Evolutionary conservation across 1,284 basidiomycete species (phyloP), one percentile per base, ranked within the genome.

Genomic region (Microbotryum lychnidis-dioicae): DNA sequence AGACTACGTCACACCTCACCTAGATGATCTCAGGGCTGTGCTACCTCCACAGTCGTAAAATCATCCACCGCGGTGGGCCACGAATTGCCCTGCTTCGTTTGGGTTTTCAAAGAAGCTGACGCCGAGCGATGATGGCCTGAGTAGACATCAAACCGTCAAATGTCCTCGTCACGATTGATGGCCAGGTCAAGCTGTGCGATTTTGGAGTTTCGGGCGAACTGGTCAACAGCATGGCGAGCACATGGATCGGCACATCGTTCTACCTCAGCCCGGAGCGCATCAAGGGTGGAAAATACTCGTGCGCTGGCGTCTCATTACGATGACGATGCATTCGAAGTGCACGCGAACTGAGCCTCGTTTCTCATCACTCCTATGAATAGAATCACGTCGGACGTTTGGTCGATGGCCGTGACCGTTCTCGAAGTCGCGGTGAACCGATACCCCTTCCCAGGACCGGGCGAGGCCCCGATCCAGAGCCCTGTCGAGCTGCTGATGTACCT

Each of bases 211-310:
- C 91, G 21, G 94, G 94, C 29, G 91, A 96, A 77, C 81, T 98
- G 51, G 84, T 97, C 69, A 84, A 89, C 73, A 94, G 91, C 27
- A 77, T 89, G 59, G 94, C 94, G 1, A 89, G 87, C 23, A 98
- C 94, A 0, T 98, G 97, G 71, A 97, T 92, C 0, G 94, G 94
- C 2, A 97, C 94, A 3, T 90, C 89, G 71, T 90, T 89, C 73
- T 98, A 97, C 78, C 97, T 97, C 91, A 91, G 92, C 64, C 94
- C 94, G 50, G 94, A 97, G 76, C 84, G 94, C 56, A 92, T 97
- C 70, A 85, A 84, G 60, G 92, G 92, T 9, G 80, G 86, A 60
- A 83, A 86, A 57, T 97, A 97, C 76, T 88, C 87, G 65, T 69
- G 14, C 25, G 62, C 42, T 23, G n/a, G n/a, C n/a, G 2, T 50